Evolutionary conservation across 1,284 basidiomycete species (phyloP), one percentile per base, ranked within the genome.

Genomic region (Naganishia sp.): DNA sequence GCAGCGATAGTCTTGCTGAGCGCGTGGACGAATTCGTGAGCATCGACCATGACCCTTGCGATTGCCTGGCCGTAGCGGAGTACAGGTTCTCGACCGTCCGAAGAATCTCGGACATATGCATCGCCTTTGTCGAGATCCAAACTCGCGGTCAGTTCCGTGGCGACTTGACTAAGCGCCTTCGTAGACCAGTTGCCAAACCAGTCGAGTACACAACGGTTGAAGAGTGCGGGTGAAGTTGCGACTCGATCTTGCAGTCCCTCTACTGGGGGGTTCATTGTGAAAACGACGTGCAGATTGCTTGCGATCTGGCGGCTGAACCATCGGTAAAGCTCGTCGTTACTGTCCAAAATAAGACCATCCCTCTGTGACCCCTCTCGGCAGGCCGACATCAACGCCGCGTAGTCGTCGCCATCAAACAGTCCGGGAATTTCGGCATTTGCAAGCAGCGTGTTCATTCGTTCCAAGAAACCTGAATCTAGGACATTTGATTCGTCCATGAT

Each of bases 401-500:
- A 90, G 76, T 99, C 96, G 74, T 99, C 96, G 15, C 94, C 94
- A 79, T 98, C 94, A 74, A 99, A 99, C 15, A 99, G 84, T 77
- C 97, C 96, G 0, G 96, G 96, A 18, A 99, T 95, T 79, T 99
- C 96, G n/a, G 95, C 95, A 74, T 99, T 99, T 46, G 96, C 97
- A 15, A 99, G 86, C 4, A 99, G 86, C 0, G 94, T 99, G 79
- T 99, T 99, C 93, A 99, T 98, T 41, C 96, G 87, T 77, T 99
- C 96, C 68, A 99, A 82, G 84, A 99, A 98, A 65, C 96, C 96
- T 6, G 96, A 94, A 77, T 99, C 95, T 45, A 98, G 88, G 32
- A 99, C 94, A 74, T 99, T 99, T 1, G 93, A 96, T 79, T 99
- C 96, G 79, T 99, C 96, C 94, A 99, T 98, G 80, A 99, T 98